Base-by-base conservation (phyloP, 2,329 filamentous ascomycete species). In the Rhinocladiella mackenziei region DNA sequence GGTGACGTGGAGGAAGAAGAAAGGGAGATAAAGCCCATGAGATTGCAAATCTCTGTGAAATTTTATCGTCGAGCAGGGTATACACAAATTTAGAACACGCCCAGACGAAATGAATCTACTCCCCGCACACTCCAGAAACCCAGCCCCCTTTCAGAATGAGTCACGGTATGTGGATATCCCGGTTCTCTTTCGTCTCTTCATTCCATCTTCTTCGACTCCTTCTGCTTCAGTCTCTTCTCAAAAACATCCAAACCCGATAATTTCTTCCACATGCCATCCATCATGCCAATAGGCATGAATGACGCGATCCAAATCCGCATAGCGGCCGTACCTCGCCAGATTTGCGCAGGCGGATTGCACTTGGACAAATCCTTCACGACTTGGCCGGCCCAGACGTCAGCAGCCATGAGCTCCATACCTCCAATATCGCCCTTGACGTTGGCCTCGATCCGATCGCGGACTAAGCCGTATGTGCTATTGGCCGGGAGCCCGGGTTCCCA, bases 321-420 rank as follows among this genome's bases (percentile, higher is more conserved):
- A 22, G 46, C 50, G 13, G 40, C 28, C 1, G 34, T 6, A 1
- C 48, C 51, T 15, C 43, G 37, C 48, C 49, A 54, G n/a, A 54
- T 36, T 13, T 44, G 33, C 20, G 28, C 13, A 7, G 53, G 47
- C n/a, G 47, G 39, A 18, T 36, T 34, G 71, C 1, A 75, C 71
- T 54, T 83, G 35, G 80, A 56, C 8, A 80, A 65, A 55, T 78
- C 70, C 6, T 60, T 60, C 4, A 80, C 77, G 2, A 80, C 77
- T 26, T 68, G 71, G 41, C 64, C 62, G 11, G 78, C 78, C 60
- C 80, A 81, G 17, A 62, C 61, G 32, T 73, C 65, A 33, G 71
- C 71, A 10, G 43, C 34, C 45, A 44, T 36, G 14, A 47, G 17
- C 28, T 26, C 41, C 2, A 40, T 4, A 8, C 30, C 15, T 4